A percentile compares a stretch with the other conserved stretches of the same genome.
Conservation (phyloP, 164 flowering plant species). For the Houttuynia cordata region DNA sequence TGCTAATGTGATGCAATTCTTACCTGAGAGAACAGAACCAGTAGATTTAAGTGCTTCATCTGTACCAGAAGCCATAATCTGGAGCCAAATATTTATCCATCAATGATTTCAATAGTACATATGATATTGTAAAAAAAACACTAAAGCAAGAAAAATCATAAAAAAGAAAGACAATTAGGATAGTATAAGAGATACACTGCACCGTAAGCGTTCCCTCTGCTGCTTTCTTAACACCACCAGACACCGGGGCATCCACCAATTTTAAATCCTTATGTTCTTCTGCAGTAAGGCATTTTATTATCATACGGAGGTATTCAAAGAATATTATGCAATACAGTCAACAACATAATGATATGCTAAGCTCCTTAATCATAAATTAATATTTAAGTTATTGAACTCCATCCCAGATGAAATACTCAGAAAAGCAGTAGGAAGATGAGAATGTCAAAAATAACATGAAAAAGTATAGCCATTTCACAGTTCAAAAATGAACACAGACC, state of each 20-base stretch:
- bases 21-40: conserved; percentile 87
- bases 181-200: conserved; percentile 5
- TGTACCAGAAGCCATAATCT: conserved; percentile 94
- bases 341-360: neutral
- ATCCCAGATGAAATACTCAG: neutral
- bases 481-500: conserved; percentile 21
- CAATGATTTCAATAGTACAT: neutral
- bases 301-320: neutral
- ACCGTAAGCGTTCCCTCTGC: conserved; percentile 85
- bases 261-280: conserved; percentile 65
- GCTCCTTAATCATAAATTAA: neutral
- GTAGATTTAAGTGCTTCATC: conserved; percentile 67
- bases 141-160: neutral
- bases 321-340: neutral
- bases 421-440: no score
- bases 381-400: neutral
- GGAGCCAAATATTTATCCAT: neutral
- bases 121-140: neutral
- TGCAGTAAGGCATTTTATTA: conserved; percentile 5
- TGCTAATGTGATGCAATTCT: neutral
- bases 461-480: neutral
- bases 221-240: conserved; percentile 94
- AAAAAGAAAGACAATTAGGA: neutral
- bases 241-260: conserved; percentile 98
- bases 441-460: neutral